phyloP scores from a whole-genome alignment of 1,284 basidiomycete species.

The Sphaerobolus stellatus region DNA sequence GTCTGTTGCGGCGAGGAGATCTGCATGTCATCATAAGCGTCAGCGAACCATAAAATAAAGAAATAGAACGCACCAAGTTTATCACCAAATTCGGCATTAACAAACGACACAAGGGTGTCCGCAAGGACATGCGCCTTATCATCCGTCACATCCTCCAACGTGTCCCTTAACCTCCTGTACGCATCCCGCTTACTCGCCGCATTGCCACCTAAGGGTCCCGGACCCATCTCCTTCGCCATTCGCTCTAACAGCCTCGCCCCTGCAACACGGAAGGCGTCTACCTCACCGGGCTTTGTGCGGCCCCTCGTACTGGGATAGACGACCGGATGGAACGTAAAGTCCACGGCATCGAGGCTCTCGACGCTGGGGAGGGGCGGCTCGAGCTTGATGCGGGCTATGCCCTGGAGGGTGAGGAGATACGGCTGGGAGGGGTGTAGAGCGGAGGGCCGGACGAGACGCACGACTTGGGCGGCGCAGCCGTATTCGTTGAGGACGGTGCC shows the following conservation, averaged over 20 bases:
- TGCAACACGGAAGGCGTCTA: slow-evolving; percentile 64
- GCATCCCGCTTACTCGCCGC: slow-evolving; percentile 44
- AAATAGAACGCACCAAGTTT: slow-evolving; percentile 57
- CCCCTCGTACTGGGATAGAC: slow-evolving; percentile 49
- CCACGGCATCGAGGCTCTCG: slow-evolving; percentile 25
- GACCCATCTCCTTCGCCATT: slow-evolving; percentile 58
- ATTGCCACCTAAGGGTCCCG: slow-evolving; percentile 28
- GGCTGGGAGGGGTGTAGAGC: slow-evolving; percentile 41
- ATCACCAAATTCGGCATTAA: slow-evolving; percentile 65
- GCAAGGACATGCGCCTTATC: slow-evolving; percentile 67
- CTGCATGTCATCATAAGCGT: slow-evolving; percentile 37
- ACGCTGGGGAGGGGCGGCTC: slow-evolving; percentile 28
- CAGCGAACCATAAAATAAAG: too few species aligned
- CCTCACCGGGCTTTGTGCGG: slow-evolving; percentile 49
- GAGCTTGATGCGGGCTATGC: slow-evolving; percentile 55
- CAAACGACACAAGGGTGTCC: slow-evolving; percentile 64
- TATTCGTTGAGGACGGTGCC: slow-evolving; percentile 29
- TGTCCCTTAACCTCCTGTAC: slow-evolving; percentile 60
- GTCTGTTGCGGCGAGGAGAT: slow-evolving; percentile 56
- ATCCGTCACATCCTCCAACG: slow-evolving; percentile 63
- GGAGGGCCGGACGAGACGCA: slow-evolving; percentile 59
- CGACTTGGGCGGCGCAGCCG: slow-evolving; percentile 56
- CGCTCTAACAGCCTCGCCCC: slow-evolving; percentile 65
- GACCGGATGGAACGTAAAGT: slow-evolving; percentile 41
- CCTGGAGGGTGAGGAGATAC: slow-evolving; percentile 65